Base-by-base conservation (phyloP, 495 filamentous ascomycete species). In the Hypoxylon rickii region DNA sequence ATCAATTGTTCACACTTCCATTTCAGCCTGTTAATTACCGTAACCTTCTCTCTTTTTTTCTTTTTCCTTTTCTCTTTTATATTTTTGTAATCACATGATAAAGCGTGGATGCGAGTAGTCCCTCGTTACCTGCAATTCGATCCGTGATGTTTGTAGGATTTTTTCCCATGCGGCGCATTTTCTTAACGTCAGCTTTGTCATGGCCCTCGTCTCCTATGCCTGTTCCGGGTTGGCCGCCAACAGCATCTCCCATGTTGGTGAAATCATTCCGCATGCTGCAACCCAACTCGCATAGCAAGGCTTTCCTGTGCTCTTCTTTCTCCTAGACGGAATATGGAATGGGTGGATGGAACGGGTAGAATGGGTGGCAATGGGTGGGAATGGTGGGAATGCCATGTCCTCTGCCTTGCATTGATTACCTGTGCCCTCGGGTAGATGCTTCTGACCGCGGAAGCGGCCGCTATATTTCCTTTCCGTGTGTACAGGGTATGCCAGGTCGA, bases 341-440 rank as follows among this genome's bases (percentile, higher is more conserved):
- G n/a, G n/a, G n/a, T n/a, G n/a, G n/a, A n/a, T n/a, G n/a, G n/a
- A n/a, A n/a, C n/a, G n/a, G n/a, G n/a, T n/a, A n/a, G n/a, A n/a
- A n/a, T n/a, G n/a, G n/a, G 24, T 4, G 4, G 24, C 24, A 29
- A 29, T 29, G 24, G 24, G 24, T 4, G 4, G 24, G 5, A 29
- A 29, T 29, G 17, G 34, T 39, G 40, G 24, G 21, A 53, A 52
- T 53, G 52, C 52, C 48, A 49, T 38, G 42, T 57, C 40, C 49
- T 53, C 38, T 54, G 48, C 59, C 59, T 51, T 63, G 59, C 49
- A 58, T 57, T 62, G 43, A 62, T 62, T 63, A 51, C 48, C 44
- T 52, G 49, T 46, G 49, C 49, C 29, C 42, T 49, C 59, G 59
- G 59, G 44, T 63, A 58, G 48, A 43, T 58, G 49, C 59, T 58